Evolutionary conservation across 371 early-diverging fungal genomes (phyloP).

Genomic region (Mortierella sp.): DNA sequence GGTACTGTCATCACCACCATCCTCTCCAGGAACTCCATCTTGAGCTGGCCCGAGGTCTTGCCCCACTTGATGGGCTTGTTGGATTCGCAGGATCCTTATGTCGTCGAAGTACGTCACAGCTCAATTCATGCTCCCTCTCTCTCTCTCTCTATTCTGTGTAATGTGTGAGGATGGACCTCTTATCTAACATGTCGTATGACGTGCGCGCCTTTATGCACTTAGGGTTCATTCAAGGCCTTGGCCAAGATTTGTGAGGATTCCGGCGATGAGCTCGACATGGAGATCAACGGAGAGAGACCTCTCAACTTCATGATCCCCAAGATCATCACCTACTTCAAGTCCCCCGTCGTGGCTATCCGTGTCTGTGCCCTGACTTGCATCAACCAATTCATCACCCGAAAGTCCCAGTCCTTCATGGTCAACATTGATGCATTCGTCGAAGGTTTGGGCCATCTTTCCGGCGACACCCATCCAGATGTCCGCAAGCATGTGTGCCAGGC

Average conservation of each 20-base stretch:
- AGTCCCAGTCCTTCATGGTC: slow-evolving; percentile 76
- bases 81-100: slow-evolving; percentile 71
- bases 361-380: slow-evolving; percentile 80
- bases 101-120: slow-evolving; percentile 74
- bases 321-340: slow-evolving; percentile 83
- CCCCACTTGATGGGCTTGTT: slow-evolving; percentile 79
- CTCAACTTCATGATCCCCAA: slow-evolving; percentile 88
- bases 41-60: slow-evolving; percentile 88
- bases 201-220: slow-evolving; percentile 3
- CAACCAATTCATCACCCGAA: slow-evolving; percentile 82
- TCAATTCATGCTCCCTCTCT: neutral
- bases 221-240: slow-evolving; percentile 89
- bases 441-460: slow-evolving; percentile 84
- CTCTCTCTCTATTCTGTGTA: no score
- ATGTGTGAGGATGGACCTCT: no score
- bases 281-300: slow-evolving; percentile 76
- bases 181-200: slow-evolving; percentile 1
- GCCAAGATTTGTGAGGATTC: slow-evolving; percentile 95
- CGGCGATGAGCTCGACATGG: slow-evolving; percentile 78
- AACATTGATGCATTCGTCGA: slow-evolving; percentile 79
- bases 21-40: slow-evolving; percentile 71
- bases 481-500: slow-evolving; percentile 94
- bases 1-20: slow-evolving; percentile 91
- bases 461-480: slow-evolving; percentile 81
- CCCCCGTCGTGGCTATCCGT: slow-evolving; percentile 77